These are phyloP conservation scores for Thelonectria rubi DNA, from an alignment of 2,329 filamentous ascomycete genomes.

Conservation along the genomic window DNA sequence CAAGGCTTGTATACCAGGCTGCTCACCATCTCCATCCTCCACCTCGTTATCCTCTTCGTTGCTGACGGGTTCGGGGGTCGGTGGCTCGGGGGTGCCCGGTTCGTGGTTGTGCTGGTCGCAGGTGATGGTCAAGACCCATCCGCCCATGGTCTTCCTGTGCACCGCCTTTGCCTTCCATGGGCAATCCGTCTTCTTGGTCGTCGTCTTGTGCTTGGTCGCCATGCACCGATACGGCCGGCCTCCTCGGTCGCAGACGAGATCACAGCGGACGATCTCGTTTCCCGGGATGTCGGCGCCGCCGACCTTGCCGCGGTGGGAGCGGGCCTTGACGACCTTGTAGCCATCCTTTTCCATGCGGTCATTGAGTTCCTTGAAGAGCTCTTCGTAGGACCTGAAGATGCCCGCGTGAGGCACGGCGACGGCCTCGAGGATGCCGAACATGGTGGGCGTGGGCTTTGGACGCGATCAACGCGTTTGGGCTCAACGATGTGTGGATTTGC, in stretches of 20 bases:
- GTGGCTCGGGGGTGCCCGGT: constrained; percentile 54
- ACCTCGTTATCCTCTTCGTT: constrained; percentile 46
- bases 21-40: constrained; percentile 39
- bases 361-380: constrained; percentile 53
- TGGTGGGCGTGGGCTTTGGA: constrained; percentile 37
- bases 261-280: constrained; percentile 56
- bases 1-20: constrained; percentile 21
- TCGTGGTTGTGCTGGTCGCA: constrained; percentile 58
- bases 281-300: constrained; percentile 52
- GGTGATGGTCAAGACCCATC: constrained; percentile 56
- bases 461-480: constrained; percentile 41
- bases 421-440: constrained; percentile 56
- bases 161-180: constrained; percentile 58
- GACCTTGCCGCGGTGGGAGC: constrained; percentile 54
- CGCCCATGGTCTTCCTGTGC: constrained; percentile 53
- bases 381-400: constrained; percentile 53
- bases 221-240: constrained; percentile 55
- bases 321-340: constrained; percentile 57
- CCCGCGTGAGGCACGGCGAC: constrained; percentile 49
- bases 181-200: constrained; percentile 57
- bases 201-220: constrained; percentile 56
- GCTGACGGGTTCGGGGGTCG: constrained; percentile 47
- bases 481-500: constrained; percentile 44
- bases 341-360: constrained; percentile 55
- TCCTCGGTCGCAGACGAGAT: constrained; percentile 57